Evolutionary conservation across 129 eudicot genomes (phyloP), one percentile per base, ranked within the genome.

Genomic region (Flaveria bidentis): DNA sequence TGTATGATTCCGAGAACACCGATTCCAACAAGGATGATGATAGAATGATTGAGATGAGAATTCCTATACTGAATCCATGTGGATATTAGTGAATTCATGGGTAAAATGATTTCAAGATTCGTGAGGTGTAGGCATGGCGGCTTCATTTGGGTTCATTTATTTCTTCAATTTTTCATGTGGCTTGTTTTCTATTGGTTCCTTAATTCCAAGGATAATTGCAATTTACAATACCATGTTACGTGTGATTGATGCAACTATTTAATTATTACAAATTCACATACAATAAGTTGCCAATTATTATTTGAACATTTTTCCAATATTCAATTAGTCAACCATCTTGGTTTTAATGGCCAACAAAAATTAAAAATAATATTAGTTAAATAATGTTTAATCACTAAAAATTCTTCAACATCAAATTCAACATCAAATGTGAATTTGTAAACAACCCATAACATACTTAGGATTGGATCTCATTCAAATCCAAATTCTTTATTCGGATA

Each of bases 111-210:
- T 2, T 6, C 6, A 13, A 45, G 13, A 0, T 45, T 11, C 1
- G 50, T 7, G 64, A 53, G 33, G 23, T 11, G 11, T 11, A 22
- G 16, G 10, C 28, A 14, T 26, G 17, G 42, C 67, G 67, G 69
- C 69, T 62, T 63, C 45, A 63, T 63, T 63, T 25, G 45, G n/a
- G 68, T 63, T 63, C 68, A 28, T 30, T 60, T 26, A 39, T 61
- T 26, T 61, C 10, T 28, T 17, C 62, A 56, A 7, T 52, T 13
- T 62, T 62, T 62, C 68, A 62, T 1, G 45, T 28, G 45, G 14
- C 22, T 11, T 25, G 62, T 56, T 13, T 62, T 14, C 44, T 62
- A 62, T 62, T 28, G 68, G 69, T 30, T 26, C 11, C 20, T 26
- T 18, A 1, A 62, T 5, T 62, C 18, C 44, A 11, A 62, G 1